Conservation (phyloP, 2,329 filamentous ascomycete genomes). For the Phaeosphaeriaceae sp. region DNA sequence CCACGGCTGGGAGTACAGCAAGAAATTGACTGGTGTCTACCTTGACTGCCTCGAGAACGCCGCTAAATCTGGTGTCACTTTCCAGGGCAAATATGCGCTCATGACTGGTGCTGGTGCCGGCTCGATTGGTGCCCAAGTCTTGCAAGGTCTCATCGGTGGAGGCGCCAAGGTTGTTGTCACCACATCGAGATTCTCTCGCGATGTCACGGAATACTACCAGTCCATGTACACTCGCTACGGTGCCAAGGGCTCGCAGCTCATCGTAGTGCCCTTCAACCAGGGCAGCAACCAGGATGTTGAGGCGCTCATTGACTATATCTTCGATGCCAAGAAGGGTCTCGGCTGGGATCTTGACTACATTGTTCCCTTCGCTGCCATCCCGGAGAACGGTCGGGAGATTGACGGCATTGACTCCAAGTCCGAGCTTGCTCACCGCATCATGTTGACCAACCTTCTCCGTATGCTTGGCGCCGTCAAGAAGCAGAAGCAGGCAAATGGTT, state of each 20-base stretch:
- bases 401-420: constrained; percentile 97
- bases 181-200: constrained; percentile 92
- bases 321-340: constrained; percentile 92
- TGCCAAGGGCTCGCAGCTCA: constrained; percentile 91
- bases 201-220: constrained; percentile 99
- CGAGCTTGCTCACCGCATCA: constrained; percentile 96
- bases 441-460: constrained; percentile 95
- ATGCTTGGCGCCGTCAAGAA: constrained; percentile 89
- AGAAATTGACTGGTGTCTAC: constrained; percentile 93
- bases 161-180: constrained; percentile 97
- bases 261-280: constrained; percentile 98
- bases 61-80: constrained; percentile 85
- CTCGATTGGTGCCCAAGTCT: constrained; percentile 95
- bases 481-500: constrained; percentile 85
- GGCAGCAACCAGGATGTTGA: constrained; percentile 98
- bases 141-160: constrained; percentile 94
- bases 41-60: constrained; percentile 90
- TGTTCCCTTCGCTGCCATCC: constrained; percentile 95
- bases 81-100: constrained; percentile 92
- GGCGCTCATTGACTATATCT: constrained; percentile 93
- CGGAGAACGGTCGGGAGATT: constrained; percentile 96
- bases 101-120: constrained; percentile 99
- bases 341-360: constrained; percentile 98
- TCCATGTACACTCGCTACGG: constrained; percentile 96
- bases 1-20: constrained; percentile 99